phyloP scores from a whole-genome alignment of 192 early-diverging fungal genomes.

The Diversispora epigaea region DNA sequence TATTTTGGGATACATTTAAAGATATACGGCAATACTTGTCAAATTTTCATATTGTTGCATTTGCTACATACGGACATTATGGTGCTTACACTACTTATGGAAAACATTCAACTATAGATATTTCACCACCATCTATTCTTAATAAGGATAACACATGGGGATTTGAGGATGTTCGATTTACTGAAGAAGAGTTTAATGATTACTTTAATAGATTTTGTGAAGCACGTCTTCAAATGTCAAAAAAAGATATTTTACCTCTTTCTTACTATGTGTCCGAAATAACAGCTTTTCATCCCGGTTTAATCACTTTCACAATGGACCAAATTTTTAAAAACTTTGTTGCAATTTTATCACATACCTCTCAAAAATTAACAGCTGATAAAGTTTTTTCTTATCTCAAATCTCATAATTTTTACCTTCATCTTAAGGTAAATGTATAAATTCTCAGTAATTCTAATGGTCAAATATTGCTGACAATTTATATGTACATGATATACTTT shows the following conservation, averaged over 20 bases:
- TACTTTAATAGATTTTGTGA: conserved; percentile 22
- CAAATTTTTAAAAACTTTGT: too few relatives aligned
- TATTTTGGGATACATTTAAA: too few relatives aligned
- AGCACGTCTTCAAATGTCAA: conserved; percentile 13
- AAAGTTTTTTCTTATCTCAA: conserved; percentile 11
- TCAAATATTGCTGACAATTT: not conserved
- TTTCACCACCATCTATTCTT: conserved; percentile 6
- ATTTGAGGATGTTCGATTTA: conserved; percentile 4
- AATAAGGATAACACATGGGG: not conserved
- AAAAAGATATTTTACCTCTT: conserved; percentile 12
- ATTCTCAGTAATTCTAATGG: not conserved
- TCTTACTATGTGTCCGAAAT: conserved; percentile 5
- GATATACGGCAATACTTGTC: too few relatives aligned
- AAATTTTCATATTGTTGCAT: conserved; percentile 29
- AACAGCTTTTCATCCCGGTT: conserved; percentile 15
- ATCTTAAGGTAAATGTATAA: conserved; percentile 21
- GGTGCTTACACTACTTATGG: not conserved
- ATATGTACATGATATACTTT: conserved; percentile 3
- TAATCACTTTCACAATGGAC: too few relatives aligned
- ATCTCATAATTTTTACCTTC: conserved; percentile 18
- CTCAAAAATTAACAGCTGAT: too few relatives aligned
- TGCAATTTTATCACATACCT: too few relatives aligned
- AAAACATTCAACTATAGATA: conserved; percentile 15
- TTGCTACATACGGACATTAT: conserved; percentile 13
- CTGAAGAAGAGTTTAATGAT: conserved; percentile 14